These are phyloP conservation scores for Sphaerobolus stellatus DNA, from an alignment of 1,284 basidiomycete species.

Conservation along the genomic window DNA sequence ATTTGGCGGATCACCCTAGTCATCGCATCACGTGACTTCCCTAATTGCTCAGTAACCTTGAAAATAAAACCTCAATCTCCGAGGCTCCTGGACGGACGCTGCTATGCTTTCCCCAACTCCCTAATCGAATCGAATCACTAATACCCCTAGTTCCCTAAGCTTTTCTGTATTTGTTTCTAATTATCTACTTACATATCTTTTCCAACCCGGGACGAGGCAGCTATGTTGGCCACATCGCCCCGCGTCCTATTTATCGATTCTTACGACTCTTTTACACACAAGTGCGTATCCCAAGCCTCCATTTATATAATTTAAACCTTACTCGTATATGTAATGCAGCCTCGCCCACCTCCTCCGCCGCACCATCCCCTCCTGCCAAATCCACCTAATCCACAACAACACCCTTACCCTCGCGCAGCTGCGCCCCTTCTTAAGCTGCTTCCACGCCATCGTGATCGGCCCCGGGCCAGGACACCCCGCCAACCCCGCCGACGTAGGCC, in stretches of 20 bases:
- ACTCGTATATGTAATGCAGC: slow-evolving; percentile 34
- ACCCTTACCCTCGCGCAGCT: slow-evolving; percentile 50
- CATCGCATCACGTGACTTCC: no score
- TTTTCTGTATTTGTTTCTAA: no score
- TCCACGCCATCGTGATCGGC: slow-evolving; percentile 71
- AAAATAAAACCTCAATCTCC: no score
- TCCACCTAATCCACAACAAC: slow-evolving; percentile 75
- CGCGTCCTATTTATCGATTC: slow-evolving; percentile 74
- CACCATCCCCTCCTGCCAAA: slow-evolving; percentile 55
- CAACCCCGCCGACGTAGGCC: slow-evolving; percentile 58
- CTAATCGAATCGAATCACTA: no score
- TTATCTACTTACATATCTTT: no score
- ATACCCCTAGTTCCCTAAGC: no score
- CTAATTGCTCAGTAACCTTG: no score
- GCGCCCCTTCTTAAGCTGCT: slow-evolving; percentile 50
- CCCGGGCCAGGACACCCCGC: slow-evolving; percentile 83
- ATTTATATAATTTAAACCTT: neutral
- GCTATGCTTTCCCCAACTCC: no score
- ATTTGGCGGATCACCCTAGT: no score
- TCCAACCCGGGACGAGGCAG: no score
- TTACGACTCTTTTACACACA: slow-evolving; percentile 84
- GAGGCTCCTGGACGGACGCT: no score
- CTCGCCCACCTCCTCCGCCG: slow-evolving; percentile 62
- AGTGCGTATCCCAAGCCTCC: slow-evolving; percentile 49
- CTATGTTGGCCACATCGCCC: no score